Conservation (phyloP, 805 yeast species). For the Yarrowia sp. region DNA sequence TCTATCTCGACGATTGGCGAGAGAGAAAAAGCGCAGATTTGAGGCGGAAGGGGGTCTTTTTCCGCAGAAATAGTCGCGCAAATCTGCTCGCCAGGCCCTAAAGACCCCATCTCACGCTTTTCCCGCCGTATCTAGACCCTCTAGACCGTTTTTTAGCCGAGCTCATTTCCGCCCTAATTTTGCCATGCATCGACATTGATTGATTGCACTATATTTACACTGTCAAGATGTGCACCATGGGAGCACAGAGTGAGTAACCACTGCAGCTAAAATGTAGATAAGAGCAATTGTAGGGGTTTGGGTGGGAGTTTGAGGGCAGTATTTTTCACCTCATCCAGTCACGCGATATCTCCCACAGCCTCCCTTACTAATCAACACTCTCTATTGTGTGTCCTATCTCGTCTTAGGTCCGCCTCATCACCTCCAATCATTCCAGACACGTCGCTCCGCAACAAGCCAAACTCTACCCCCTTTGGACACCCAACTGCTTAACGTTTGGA, state of each 20-base stretch:
- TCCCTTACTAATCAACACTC: no score
- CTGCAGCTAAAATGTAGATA: not conserved
- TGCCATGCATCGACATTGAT: not conserved
- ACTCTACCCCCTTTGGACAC: conserved; percentile 15
- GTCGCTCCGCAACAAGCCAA: conserved; percentile 15
- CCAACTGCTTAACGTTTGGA: not conserved
- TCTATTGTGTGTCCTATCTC: no score
- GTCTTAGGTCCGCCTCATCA: not conserved
- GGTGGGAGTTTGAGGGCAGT: no score
- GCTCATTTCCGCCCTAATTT: conserved; percentile 1
- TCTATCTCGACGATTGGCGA: not conserved
- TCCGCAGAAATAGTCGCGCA: not conserved
- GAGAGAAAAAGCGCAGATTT: not conserved
- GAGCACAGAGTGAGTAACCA: no score
- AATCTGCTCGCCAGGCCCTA: not conserved
- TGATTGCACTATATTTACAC: no score
- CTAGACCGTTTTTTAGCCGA: not conserved
- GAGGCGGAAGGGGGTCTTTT: not conserved
- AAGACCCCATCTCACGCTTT: no score
- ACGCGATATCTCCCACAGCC: no score
- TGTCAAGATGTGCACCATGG: no score
- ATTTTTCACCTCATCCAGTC: no score
- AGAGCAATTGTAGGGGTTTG: no score
- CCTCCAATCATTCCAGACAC: conserved; percentile 13
- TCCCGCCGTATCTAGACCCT: not conserved